Conservation (phyloP, 805 yeast species). For the Teunomyces kruisii region DNA sequence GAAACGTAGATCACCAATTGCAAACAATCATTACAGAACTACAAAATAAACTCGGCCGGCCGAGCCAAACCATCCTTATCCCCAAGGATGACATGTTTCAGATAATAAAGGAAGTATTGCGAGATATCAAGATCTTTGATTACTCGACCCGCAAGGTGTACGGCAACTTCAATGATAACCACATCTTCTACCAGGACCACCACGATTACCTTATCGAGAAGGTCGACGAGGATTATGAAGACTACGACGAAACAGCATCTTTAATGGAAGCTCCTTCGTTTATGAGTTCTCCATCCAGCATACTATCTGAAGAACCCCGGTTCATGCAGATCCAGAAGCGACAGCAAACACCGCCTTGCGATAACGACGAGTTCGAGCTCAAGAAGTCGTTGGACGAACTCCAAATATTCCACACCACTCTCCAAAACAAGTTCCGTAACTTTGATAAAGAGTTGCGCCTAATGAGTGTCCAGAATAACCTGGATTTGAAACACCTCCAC, state of each 20-base stretch:
- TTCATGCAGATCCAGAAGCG: too few relatives aligned
- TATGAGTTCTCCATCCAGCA: neutral
- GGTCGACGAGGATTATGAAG: conserved; percentile 13
- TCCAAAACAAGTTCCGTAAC: conserved; percentile 8
- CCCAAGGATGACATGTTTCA: conserved; percentile 13
- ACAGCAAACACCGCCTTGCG: neutral
- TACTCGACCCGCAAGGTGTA: conserved; percentile 11
- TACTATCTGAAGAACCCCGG: neutral
- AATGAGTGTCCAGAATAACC: conserved; percentile 9
- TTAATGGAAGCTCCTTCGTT: conserved; percentile 14
- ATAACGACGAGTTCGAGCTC: conserved; percentile 7
- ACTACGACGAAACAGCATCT: conserved; percentile 20
- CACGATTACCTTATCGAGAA: conserved; percentile 7
- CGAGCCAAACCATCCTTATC: conserved; percentile 7
- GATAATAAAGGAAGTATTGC: conserved; percentile 13
- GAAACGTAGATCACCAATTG: conserved; percentile 5
- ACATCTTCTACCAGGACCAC: conserved; percentile 12
- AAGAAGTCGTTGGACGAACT: conserved; percentile 11
- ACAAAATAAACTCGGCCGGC: conserved; percentile 7
- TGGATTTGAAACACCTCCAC: conserved; percentile 9
- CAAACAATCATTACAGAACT: conserved; percentile 6
- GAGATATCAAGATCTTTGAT: conserved; percentile 19
- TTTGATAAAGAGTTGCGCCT: conserved; percentile 9
- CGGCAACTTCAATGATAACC: conserved; percentile 13
- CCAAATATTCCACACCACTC: conserved; percentile 8